These are phyloP conservation scores for Cercospora nicotianae DNA, from an alignment of 2,329 filamentous ascomycete species.

Conservation along the genomic window DNA sequence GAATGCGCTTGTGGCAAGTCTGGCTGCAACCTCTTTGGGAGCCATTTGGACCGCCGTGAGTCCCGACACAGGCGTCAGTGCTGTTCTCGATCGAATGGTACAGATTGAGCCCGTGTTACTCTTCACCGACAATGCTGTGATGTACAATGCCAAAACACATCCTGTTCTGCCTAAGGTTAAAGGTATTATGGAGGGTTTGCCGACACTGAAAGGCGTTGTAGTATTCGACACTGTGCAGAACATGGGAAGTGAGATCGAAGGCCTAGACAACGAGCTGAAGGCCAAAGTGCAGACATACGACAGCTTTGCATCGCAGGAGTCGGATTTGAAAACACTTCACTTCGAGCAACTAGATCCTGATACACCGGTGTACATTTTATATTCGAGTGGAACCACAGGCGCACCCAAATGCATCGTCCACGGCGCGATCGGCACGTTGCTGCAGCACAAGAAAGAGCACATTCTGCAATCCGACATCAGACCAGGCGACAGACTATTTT, in stretches of 20 bases:
- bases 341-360: constrained; percentile 81
- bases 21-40: constrained; percentile 77
- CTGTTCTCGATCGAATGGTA: constrained; percentile 79
- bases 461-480: constrained; percentile 80
- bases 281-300: constrained; percentile 29
- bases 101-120: constrained; percentile 83
- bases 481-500: constrained; percentile 73
- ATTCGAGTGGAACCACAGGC: constrained; percentile 86
- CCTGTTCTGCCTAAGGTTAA: constrained; percentile 73
- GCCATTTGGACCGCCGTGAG: constrained; percentile 92
- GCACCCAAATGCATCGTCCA: constrained; percentile 93
- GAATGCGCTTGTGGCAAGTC: constrained; percentile 83
- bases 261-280: constrained; percentile 15
- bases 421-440: constrained; percentile 80
- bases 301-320: constrained; percentile 44
- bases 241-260: constrained; percentile 41
- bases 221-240: constrained; percentile 66
- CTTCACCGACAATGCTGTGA: constrained; percentile 82
- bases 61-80: constrained; percentile 87
- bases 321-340: constrained; percentile 24
- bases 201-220: constrained; percentile 67
- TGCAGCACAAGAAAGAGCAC: constrained; percentile 98
- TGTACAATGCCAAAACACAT: constrained; percentile 91
- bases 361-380: constrained; percentile 90
- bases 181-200: constrained; percentile 70